Evolutionary conservation across 2,329 filamentous ascomycete genomes (phyloP).

Genomic region (Colletotrichum abscissum): DNA sequence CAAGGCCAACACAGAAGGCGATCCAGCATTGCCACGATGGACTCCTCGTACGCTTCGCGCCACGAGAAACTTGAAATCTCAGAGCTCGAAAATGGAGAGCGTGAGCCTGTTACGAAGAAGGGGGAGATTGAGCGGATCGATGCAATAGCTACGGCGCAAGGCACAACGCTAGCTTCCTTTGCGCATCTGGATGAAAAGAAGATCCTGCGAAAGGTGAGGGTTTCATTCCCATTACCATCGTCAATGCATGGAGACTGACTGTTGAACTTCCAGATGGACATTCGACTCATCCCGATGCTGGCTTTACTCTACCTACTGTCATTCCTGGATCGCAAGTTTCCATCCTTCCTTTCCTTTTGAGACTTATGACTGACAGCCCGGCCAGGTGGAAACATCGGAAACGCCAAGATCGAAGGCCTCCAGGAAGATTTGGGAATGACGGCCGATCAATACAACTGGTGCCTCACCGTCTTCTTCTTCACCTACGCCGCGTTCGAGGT

Average conservation of each 20-base stretch:
- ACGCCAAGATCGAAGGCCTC: conserved; percentile 73
- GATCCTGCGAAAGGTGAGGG: conserved; percentile 64
- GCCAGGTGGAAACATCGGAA: conserved; percentile 69
- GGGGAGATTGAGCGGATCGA: conserved; percentile 17
- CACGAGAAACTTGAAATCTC: conserved; percentile 27
- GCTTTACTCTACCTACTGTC: conserved; percentile 75
- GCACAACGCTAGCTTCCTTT: conserved; percentile 29
- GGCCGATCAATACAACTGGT: conserved; percentile 76
- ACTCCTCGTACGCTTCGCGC: neutral
- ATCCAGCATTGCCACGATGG: neutral
- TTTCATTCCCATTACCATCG: conserved; percentile 17
- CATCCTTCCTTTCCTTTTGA: too few species aligned
- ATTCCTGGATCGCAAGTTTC: conserved; percentile 68
- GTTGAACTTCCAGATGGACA: conserved; percentile 55
- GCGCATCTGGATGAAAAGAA: conserved; percentile 65
- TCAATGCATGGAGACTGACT: neutral
- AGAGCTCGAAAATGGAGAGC: conserved; percentile 17
- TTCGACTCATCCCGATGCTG: conserved; percentile 70
- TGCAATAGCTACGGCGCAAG: conserved; percentile 8
- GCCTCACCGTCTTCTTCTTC: conserved; percentile 81
- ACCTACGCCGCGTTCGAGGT: conserved; percentile 82
- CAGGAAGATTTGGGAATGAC: conserved; percentile 67
- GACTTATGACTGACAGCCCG: neutral
- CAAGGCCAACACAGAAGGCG: neutral
- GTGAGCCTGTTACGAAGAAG: neutral